Evolutionary conservation across 257 asterid species (phyloP), one percentile per base, ranked within the genome.

Genomic region (Rauvolfia tetraphylla): DNA sequence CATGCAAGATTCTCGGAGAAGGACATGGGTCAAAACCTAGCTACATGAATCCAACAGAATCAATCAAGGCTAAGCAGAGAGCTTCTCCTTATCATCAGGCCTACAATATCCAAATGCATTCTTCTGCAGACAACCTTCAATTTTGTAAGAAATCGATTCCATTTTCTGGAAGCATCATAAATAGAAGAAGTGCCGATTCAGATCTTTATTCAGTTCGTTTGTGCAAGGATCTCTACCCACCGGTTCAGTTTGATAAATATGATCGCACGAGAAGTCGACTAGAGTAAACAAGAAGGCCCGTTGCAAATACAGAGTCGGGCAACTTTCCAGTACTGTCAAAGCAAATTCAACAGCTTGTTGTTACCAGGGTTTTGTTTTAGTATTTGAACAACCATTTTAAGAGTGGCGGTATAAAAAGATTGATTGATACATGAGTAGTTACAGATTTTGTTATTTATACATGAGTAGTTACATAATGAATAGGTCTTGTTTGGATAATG

Each of bases 31-130:
- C 71, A 4, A 87, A 79, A 81, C 95, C 93, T 20, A 79, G 83
- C 78, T 95, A 93, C 87, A 91, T 95, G 99, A 90, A 81, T 61
- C 78, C 71, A 39, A 93, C 97, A 0, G 77, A 81, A 53, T 84
- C 89, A 25, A 79, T 83, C 63, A 85, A 82, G 86, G 85, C 87
- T 68, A 87, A 85, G 82, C 86, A 81, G 76, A 84, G 73, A 75
- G 82, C 70, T 68, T 59, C 71, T 20, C 66, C 78, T 31, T 66
- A 61, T 53, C 63, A 73, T 41, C 72, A 79, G 10, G 78, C 82
- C 41, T 85, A 82, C 5, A 72, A 77, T 14, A 54, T 74, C 73
- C 92, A 86, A 59, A 84, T 90, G 88, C 89, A 38, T 67, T 36
- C 83, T 44, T 89, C 95, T 0, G 79, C 79, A 0, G 97, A 89